phyloP scores from a whole-genome alignment of 352 stramenopile genomes.

The Pythium periplocum region DNA sequence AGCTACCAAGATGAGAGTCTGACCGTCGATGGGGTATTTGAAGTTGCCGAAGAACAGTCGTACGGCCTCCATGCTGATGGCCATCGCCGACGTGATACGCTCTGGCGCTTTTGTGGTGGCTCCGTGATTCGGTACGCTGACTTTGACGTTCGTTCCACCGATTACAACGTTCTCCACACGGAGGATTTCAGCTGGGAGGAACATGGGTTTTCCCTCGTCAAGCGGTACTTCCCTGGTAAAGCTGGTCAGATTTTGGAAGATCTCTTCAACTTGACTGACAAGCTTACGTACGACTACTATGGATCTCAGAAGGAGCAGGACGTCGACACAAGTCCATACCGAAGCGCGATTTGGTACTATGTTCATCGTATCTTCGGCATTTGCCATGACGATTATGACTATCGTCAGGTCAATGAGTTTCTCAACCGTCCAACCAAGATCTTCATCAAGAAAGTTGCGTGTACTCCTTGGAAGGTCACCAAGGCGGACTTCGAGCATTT shows the following conservation, averaged over 20 bases:
- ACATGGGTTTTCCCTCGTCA: constrained; percentile 84
- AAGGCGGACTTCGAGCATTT: constrained; percentile 83
- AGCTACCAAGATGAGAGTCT: constrained; percentile 8
- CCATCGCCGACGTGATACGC: constrained; percentile 46
- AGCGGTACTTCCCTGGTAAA: constrained; percentile 77
- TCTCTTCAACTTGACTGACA: constrained; percentile 82
- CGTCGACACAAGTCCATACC: constrained; percentile 78
- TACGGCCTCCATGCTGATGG: constrained; percentile 27
- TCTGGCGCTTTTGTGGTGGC: constrained; percentile 81
- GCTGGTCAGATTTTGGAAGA: constrained; percentile 81
- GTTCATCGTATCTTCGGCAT: constrained; percentile 87
- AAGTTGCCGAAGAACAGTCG: constrained; percentile 49
- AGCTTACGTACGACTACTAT: constrained; percentile 80
- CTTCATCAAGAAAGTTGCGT: constrained; percentile 85
- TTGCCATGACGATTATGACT: constrained; percentile 87
- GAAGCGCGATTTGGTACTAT: constrained; percentile 84
- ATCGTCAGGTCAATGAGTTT: constrained; percentile 76
- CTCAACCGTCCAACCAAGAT: constrained; percentile 83
- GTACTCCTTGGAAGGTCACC: constrained; percentile 79
- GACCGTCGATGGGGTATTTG: constrained; percentile 30
- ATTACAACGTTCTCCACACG: constrained; percentile 82
- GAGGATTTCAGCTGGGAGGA: constrained; percentile 89
- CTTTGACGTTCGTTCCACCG: constrained; percentile 78
- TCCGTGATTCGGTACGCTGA: constrained; percentile 76
- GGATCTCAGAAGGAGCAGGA: constrained; percentile 46